These are phyloP conservation scores for Ustilaginoidea virens DNA, from an alignment of 2,329 filamentous ascomycete species.

Conservation along the genomic window DNA sequence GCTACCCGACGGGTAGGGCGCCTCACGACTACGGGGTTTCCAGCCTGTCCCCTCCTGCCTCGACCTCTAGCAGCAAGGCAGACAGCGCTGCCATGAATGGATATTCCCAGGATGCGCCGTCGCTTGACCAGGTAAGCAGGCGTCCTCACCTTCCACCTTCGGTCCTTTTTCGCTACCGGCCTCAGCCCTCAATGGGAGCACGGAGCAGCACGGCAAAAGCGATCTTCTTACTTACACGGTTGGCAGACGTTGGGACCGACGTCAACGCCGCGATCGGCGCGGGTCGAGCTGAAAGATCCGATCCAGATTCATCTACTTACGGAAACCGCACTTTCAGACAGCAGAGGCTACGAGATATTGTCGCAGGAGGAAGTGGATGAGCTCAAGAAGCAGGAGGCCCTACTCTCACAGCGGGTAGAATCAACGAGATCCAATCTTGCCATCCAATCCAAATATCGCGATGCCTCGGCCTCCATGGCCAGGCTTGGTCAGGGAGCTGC, in stretches of 20 bases:
- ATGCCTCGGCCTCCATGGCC: conserved; percentile 77
- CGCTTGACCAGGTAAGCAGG: conserved; percentile 45
- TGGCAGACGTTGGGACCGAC: conserved; percentile 1
- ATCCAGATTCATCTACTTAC: conserved; percentile 85
- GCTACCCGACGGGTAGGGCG: conserved; percentile 18
- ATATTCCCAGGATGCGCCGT: conserved; percentile 25
- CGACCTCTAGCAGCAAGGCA: conserved; percentile 31
- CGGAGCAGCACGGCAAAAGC: background rate
- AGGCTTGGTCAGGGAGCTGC: conserved; percentile 37
- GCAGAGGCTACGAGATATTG: conserved; percentile 68
- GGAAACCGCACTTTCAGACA: conserved; percentile 84
- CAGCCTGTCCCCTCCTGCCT: conserved; percentile 17
- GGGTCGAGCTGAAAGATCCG: conserved; percentile 49
- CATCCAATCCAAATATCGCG: conserved; percentile 85
- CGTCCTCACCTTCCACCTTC: too few relatives aligned
- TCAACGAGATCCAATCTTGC: conserved; percentile 69
- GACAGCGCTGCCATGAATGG: conserved; percentile 26
- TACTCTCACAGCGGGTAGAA: conserved; percentile 62
- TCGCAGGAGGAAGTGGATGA: conserved; percentile 84
- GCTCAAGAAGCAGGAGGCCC: conserved; percentile 72
- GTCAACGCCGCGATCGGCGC: conserved; percentile 20
- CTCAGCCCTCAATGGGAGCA: too few relatives aligned
- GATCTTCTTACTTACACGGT: background rate
- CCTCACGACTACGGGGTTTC: conserved; percentile 20
- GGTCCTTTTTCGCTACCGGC: too few relatives aligned